Conservation (phyloP, 2,329 filamentous ascomycete genomes). For the Atkinsonella hypoxylon region DNA sequence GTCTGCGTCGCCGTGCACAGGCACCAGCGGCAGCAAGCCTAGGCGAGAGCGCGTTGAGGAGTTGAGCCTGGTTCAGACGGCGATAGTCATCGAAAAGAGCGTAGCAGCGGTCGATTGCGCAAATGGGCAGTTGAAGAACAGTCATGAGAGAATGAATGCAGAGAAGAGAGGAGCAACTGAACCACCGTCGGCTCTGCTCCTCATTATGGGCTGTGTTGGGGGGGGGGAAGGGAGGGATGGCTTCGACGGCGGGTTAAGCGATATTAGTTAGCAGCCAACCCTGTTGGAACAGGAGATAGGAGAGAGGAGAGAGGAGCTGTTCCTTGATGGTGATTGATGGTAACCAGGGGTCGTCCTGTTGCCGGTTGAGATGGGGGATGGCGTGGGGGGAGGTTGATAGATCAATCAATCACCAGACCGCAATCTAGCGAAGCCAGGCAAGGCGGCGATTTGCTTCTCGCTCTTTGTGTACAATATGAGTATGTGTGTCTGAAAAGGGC, state of each 20-base stretch:
- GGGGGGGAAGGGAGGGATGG: neutral
- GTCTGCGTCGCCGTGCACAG: slow-evolving; percentile 26
- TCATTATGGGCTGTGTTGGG: slow-evolving; percentile 3
- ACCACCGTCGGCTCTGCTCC: slow-evolving; percentile 8
- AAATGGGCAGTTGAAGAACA: slow-evolving; percentile 33
- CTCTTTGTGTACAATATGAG: neutral
- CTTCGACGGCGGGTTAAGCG: neutral
- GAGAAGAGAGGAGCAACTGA: slow-evolving; percentile 13
- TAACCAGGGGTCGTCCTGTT: neutral
- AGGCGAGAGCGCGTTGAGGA: slow-evolving; percentile 30
- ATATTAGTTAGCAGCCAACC: neutral
- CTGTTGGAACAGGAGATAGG: neutral
- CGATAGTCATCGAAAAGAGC: slow-evolving; percentile 32
- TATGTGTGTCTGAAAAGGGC: neutral
- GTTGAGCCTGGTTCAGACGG: slow-evolving; percentile 25
- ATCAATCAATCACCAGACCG: too few species aligned
- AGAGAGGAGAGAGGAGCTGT: neutral
- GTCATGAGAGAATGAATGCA: slow-evolving; percentile 28
- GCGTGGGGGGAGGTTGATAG: too few species aligned
- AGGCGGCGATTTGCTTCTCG: neutral
- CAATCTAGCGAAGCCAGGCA: neutral
- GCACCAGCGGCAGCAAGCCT: slow-evolving; percentile 29
- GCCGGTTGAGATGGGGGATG: neutral
- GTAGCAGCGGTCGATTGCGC: slow-evolving; percentile 33
- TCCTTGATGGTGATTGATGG: neutral